These are phyloP conservation scores for Tricholoma sp. DNA, from an alignment of 768 basidiomycete species.

Conservation along the genomic window DNA sequence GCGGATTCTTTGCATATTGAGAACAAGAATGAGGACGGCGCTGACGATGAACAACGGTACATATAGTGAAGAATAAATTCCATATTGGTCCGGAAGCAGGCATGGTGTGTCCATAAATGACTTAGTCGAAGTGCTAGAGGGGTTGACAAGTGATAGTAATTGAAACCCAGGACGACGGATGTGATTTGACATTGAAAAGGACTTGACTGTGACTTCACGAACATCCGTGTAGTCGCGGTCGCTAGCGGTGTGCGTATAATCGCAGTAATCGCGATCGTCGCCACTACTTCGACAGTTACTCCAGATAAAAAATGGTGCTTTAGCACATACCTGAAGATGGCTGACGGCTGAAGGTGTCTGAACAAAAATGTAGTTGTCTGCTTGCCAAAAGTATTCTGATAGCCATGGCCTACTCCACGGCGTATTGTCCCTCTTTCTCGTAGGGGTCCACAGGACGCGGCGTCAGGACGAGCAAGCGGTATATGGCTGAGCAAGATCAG, in stretches of 20 bases:
- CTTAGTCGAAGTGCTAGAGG: conserved; percentile 10
- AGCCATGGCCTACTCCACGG: conserved; percentile 74
- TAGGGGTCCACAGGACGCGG: conserved; percentile 69
- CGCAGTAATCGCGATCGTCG: conserved; percentile 92
- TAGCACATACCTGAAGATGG: conserved; percentile 62
- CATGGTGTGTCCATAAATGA: conserved; percentile 68
- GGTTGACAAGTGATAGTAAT: conserved; percentile 58
- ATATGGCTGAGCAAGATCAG: conserved; percentile 80
- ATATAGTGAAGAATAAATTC: conserved; percentile 59
- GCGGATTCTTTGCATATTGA: conserved; percentile 41
- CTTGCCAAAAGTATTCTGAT: conserved; percentile 78
- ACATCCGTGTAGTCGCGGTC: conserved; percentile 23
- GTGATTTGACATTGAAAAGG: conserved; percentile 73
- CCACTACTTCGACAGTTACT: conserved; percentile 40
- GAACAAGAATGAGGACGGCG: conserved; percentile 39
- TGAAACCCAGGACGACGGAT: conserved; percentile 81
- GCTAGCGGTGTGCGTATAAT: conserved; percentile 48
- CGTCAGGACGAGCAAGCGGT: conserved; percentile 72
- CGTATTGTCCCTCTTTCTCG: conserved; percentile 70
- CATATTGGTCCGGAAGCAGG: conserved; percentile 67
- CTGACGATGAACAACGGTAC: conserved; percentile 45
- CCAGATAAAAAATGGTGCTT: not conserved
- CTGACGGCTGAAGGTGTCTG: conserved; percentile 53
- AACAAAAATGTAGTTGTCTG: conserved; percentile 74
- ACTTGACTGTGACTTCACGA: conserved; percentile 84